These are phyloP conservation scores for Phytopythium ostracodes DNA, from an alignment of 352 stramenopile species.

Conservation along the genomic window DNA sequence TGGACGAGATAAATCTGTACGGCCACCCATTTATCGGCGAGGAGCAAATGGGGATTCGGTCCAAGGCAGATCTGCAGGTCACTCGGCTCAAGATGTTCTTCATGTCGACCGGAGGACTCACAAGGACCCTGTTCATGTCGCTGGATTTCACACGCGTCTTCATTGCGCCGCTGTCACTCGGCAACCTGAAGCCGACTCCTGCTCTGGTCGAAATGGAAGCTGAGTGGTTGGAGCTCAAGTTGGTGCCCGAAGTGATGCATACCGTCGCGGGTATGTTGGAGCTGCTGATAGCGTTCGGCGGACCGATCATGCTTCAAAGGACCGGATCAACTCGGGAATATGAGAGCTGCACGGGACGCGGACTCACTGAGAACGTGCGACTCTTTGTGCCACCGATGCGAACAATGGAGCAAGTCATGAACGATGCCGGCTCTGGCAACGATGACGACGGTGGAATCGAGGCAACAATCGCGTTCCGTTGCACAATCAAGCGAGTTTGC, in stretches of 20 bases:
- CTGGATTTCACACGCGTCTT: slow-evolving; percentile 69
- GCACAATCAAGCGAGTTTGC: slow-evolving; percentile 50
- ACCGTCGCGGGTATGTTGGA: slow-evolving; percentile 58
- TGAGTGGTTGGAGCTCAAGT: slow-evolving; percentile 76
- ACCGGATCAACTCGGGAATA: background rate
- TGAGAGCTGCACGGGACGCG: background rate
- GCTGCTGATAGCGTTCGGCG: slow-evolving; percentile 12
- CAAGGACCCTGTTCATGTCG: slow-evolving; percentile 42
- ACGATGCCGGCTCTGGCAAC: background rate
- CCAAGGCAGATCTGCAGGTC: slow-evolving; percentile 60
- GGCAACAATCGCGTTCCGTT: slow-evolving; percentile 50
- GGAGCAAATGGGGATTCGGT: slow-evolving; percentile 51
- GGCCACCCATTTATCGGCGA: slow-evolving; percentile 46
- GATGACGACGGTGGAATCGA: slow-evolving; percentile 13
- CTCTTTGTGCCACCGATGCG: slow-evolving; percentile 31
- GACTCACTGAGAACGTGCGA: background rate
- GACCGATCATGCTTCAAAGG: background rate
- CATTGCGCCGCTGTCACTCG: slow-evolving; percentile 36
- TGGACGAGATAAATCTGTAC: slow-evolving; percentile 59
- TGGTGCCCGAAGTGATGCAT: slow-evolving; percentile 55
- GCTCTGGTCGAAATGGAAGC: slow-evolving; percentile 71
- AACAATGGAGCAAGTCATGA: slow-evolving; percentile 27
- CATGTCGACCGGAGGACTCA: slow-evolving; percentile 12
- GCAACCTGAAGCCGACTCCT: slow-evolving; percentile 26
- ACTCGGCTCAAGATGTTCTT: slow-evolving; percentile 51